Evolutionary conservation across 345 rosid genomes (phyloP).

Genomic region (Pistacia vera): DNA sequence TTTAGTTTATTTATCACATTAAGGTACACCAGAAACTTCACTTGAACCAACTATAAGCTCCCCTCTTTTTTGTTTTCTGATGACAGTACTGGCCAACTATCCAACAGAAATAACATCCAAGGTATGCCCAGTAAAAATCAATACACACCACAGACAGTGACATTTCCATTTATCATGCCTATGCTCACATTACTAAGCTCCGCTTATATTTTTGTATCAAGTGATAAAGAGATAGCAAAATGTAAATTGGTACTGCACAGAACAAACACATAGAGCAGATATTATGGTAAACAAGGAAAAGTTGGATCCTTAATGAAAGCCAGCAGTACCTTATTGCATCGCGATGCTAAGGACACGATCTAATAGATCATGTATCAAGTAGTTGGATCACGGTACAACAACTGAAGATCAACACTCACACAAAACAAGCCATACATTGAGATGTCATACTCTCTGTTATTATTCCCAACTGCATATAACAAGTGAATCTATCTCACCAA

Average conservation of each 20-base stretch:
- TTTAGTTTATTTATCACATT: background rate
- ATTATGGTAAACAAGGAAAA: background rate
- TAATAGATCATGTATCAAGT: too few species aligned
- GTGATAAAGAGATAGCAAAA: background rate
- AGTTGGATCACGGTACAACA: too few species aligned
- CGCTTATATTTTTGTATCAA: background rate
- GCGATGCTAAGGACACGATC: too few species aligned
- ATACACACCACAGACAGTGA: background rate
- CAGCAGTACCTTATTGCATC: background rate
- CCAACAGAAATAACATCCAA: background rate
- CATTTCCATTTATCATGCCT: background rate
- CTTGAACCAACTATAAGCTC: background rate
- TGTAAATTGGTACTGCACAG: too few species aligned
- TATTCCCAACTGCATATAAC: background rate
- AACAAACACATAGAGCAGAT: too few species aligned
- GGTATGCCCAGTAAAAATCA: background rate
- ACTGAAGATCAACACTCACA: background rate
- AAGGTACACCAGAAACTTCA: conserved; percentile 1
- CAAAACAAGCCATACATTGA: background rate
- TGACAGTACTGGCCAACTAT: background rate
- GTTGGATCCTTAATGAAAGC: background rate
- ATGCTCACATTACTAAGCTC: background rate
- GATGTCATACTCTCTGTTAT: background rate
- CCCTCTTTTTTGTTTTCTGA: background rate
- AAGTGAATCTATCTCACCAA: background rate